These are phyloP conservation scores for Phalaenopsis hybrid DNA, from an alignment of 116 monocot genomes.

Conservation along the genomic window DNA sequence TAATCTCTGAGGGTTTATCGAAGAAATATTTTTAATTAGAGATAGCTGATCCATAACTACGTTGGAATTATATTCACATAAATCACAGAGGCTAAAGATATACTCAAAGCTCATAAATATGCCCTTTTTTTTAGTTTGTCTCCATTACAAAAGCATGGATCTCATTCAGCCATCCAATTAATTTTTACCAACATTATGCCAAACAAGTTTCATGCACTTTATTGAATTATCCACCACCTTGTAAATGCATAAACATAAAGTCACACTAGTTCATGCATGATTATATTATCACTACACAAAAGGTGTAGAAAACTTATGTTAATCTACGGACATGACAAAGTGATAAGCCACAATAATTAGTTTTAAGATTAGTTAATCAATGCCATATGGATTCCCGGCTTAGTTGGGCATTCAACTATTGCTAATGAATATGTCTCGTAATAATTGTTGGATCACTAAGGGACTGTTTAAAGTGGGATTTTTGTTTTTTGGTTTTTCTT, in stretches of 20 bases:
- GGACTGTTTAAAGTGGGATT: no score
- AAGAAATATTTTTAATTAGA: neutral
- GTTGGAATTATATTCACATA: neutral
- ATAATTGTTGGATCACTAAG: no score
- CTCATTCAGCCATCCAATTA: neutral
- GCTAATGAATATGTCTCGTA: no score
- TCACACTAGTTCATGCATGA: neutral
- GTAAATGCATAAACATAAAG: neutral
- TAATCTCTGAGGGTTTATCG: neutral
- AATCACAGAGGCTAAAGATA: neutral
- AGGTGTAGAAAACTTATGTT: no score
- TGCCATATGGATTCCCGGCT: no score
- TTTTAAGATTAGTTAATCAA: no score
- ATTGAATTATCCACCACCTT: no score
- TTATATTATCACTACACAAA: no score
- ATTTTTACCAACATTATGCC: neutral
- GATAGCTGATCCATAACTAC: neutral
- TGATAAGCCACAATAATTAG: no score
- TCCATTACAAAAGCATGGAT: neutral
- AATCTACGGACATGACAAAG: no score
- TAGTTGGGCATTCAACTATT: no score
- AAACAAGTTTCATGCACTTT: neutral
- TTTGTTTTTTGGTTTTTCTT: no score
- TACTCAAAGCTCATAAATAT: neutral
- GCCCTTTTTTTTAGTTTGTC: neutral